These are phyloP conservation scores for Huntiella abstrusa DNA, from an alignment of 2,329 filamentous ascomycete genomes.

Conservation along the genomic window DNA sequence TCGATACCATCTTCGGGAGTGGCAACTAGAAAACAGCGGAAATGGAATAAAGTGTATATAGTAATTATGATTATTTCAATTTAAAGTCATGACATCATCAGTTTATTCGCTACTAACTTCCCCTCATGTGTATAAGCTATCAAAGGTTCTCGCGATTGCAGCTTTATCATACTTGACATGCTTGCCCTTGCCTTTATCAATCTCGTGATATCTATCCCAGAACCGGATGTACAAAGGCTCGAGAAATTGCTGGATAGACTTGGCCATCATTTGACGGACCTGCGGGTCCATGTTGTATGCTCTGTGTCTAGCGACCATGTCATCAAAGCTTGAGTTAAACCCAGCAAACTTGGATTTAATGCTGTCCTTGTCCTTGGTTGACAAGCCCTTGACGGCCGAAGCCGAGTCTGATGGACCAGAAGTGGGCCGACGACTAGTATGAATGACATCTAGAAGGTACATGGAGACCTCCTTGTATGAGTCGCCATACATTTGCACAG, in stretches of 20 bases:
- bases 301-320: constrained; percentile 68
- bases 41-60: too few relatives aligned
- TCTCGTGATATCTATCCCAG: constrained; percentile 92
- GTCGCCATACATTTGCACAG: constrained; percentile 62
- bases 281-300: constrained; percentile 77
- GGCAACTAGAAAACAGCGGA: constrained; percentile 17
- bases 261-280: constrained; percentile 59
- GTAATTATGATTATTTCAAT: too few relatives aligned
- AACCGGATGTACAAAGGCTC: constrained; percentile 90
- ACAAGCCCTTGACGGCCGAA: constrained; percentile 64
- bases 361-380: constrained; percentile 80
- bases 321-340: constrained; percentile 84
- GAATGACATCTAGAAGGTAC: constrained; percentile 75
- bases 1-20: constrained; percentile 37
- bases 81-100: neutral
- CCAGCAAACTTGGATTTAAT: constrained; percentile 91
- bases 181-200: constrained; percentile 95
- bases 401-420: constrained; percentile 65
- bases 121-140: constrained; percentile 21
- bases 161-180: constrained; percentile 95
- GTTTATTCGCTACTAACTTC: neutral
- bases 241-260: constrained; percentile 77
- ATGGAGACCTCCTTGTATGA: constrained; percentile 76
- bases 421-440: constrained; percentile 67
- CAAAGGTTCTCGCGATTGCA: constrained; percentile 49